Evolutionary conservation across 306 rosid genomes (phyloP), one percentile per base, ranked within the genome.

Genomic region (Amphicarpaea edgeworthii): DNA sequence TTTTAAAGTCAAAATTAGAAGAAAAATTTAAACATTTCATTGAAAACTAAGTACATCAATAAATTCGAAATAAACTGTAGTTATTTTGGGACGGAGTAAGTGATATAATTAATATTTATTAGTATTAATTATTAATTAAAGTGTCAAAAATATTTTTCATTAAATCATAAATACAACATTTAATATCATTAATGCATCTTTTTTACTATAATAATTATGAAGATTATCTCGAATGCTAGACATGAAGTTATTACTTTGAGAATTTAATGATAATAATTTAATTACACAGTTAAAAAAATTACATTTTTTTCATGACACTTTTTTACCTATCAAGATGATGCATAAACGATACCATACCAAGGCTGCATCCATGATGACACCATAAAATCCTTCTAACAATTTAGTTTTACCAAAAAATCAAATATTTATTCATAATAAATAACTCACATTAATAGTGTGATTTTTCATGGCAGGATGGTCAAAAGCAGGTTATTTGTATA

Each of bases 401-500:
- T n/a, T n/a, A n/a, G n/a, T 32, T 61, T 61, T 6, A 49, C 10
- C 21, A n/a, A 49, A n/a, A 16, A 0, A 19, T 17, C 19, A 17
- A 50, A 17, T 50, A 17, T 50, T 4, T 8, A 14, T 26, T 23
- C 1, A 8, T 20, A 16, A 21, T 21, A 54, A 54, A 54, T 21
- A 20, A 54, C 15, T 1, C 5, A 86, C 85, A 87, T 84, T 84
- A 26, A 86, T 83, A 1, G 20, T 84, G 77, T 90, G 92, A 75
- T 86, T 63, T 15, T 57, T 81, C 30, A 88, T 75, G 1, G 79
- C 80, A 0, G 88, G 92, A 40, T 90, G 90, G 42, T 84, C 85
- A 77, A 88, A 88, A 5, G 88, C 89, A 10, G 82, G 90, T 66
- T 86, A 88, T 6, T 88, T 83, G 54, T 84, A 70, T 54, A 86